phyloP scores from a whole-genome alignment of 108 stramenopile genomes.

The Craspedostauros australis region DNA sequence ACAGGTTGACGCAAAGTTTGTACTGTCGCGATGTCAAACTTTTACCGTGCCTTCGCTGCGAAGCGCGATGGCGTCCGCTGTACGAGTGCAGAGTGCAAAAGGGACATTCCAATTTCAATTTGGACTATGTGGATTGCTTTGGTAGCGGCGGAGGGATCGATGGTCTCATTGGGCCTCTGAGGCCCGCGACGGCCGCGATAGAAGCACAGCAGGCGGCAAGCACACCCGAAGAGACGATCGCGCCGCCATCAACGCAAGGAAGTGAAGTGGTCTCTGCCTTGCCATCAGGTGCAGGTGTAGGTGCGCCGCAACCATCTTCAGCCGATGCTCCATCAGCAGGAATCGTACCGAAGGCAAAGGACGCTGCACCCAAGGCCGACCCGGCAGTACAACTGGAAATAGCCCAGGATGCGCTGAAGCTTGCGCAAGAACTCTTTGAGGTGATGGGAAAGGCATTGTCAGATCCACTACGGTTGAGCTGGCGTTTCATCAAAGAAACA shows the following conservation, averaged over 20 bases:
- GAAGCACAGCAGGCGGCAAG: neutral
- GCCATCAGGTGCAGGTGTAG: too few relatives aligned
- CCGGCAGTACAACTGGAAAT: conserved; percentile 8
- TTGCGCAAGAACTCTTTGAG: conserved; percentile 3
- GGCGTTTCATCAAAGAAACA: conserved; percentile 23
- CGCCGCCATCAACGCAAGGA: neutral
- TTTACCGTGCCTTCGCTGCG: conserved; percentile 35
- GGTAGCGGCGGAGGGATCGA: conserved; percentile 29
- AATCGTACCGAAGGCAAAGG: too few relatives aligned
- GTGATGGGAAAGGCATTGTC: neutral
- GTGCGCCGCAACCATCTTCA: too few relatives aligned
- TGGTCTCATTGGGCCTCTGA: conserved; percentile 19
- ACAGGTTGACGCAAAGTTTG: too few relatives aligned
- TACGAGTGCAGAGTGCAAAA: conserved; percentile 30
- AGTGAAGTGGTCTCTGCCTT: too few relatives aligned
- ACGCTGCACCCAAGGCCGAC: too few relatives aligned
- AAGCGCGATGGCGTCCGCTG: conserved; percentile 10
- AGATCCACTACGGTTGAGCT: conserved; percentile 2
- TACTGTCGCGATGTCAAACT: too few relatives aligned
- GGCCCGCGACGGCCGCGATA: neutral
- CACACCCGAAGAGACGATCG: neutral
- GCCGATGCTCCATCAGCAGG: too few relatives aligned
- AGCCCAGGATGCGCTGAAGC: conserved; percentile 5
- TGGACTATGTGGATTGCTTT: conserved; percentile 24
- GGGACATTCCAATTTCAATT: conserved; percentile 45